These are phyloP conservation scores for Claviceps humidiphila DNA, from an alignment of 2,329 filamentous ascomycete species.

Conservation along the genomic window DNA sequence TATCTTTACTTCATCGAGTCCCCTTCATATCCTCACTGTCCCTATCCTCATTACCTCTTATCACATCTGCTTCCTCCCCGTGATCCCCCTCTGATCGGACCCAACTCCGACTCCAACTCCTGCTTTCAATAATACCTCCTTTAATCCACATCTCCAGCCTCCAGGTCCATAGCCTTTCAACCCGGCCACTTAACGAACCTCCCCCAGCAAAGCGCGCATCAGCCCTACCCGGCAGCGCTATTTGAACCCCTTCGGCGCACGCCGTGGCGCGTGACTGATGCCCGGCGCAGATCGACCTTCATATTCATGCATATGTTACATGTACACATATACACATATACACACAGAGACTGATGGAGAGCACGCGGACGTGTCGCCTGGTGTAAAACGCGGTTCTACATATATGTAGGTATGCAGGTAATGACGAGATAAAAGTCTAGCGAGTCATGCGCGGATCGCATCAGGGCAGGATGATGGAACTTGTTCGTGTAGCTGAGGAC, in stretches of 20 bases:
- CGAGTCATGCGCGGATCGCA: conserved; percentile 48
- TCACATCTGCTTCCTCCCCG: too few species aligned
- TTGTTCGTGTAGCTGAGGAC: conserved; percentile 45
- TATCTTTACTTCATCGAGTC: conserved; percentile 43
- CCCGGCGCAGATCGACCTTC: conserved; percentile 49
- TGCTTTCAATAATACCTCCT: too few species aligned
- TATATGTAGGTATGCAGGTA: too few species aligned
- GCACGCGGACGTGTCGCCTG: conserved; percentile 32
- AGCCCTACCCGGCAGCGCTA: conserved; percentile 40
- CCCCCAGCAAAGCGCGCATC: conserved; percentile 48
- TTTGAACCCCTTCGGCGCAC: conserved; percentile 42
- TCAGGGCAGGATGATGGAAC: conserved; percentile 34
- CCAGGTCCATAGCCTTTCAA: conserved; percentile 18
- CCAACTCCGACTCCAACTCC: too few species aligned
- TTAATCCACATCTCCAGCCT: too few species aligned
- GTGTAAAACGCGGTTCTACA: conserved; percentile 14
- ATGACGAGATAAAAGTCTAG: conserved; percentile 32
- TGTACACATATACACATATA: too few species aligned
- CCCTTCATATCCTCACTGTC: conserved; percentile 41
- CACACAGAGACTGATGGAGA: conserved; percentile 35
- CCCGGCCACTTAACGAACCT: conserved; percentile 27
- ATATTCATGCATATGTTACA: too few species aligned
- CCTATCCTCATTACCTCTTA: too few species aligned
- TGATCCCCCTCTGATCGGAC: too few species aligned
- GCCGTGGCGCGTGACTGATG: conserved; percentile 30